phyloP scores from a whole-genome alignment of 768 basidiomycete species.

The Tricholoma furcatifolium region DNA sequence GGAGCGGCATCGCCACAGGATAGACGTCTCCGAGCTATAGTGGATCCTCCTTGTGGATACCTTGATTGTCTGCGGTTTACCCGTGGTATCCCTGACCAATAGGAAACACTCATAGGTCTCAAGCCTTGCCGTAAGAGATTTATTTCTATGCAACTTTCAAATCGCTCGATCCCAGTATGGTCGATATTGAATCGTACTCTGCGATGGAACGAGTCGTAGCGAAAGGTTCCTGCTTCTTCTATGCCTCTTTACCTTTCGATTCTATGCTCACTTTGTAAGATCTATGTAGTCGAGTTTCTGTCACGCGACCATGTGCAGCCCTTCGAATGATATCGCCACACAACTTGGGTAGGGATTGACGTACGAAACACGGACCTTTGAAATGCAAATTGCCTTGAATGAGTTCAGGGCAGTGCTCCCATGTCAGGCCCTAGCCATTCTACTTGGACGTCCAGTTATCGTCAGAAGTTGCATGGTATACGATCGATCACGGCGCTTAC shows the following conservation, averaged over 20 bases:
- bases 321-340: slow-evolving; percentile 13
- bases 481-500: too few relatives aligned
- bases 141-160: not conserved
- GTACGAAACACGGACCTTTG: not conserved
- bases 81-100: too few relatives aligned
- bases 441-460: too few relatives aligned
- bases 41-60: not conserved
- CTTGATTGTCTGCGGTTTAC: not conserved
- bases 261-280: slow-evolving; percentile 11
- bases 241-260: slow-evolving; percentile 4
- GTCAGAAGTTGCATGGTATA: too few relatives aligned
- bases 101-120: not conserved
- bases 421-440: not conserved
- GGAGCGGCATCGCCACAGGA: slow-evolving; percentile 13
- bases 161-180: not conserved
- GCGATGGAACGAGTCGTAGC: not conserved
- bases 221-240: not conserved
- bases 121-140: not conserved
- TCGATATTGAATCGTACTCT: not conserved
- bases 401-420: not conserved
- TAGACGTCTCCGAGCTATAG: not conserved
- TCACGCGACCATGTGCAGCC: not conserved
- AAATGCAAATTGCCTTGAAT: too few relatives aligned
- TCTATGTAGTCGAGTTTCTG: not conserved
- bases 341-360: slow-evolving; percentile 2